Conservation (phyloP, 192 early-diverging fungal species). For the Umbelopsis ramanniana region DNA sequence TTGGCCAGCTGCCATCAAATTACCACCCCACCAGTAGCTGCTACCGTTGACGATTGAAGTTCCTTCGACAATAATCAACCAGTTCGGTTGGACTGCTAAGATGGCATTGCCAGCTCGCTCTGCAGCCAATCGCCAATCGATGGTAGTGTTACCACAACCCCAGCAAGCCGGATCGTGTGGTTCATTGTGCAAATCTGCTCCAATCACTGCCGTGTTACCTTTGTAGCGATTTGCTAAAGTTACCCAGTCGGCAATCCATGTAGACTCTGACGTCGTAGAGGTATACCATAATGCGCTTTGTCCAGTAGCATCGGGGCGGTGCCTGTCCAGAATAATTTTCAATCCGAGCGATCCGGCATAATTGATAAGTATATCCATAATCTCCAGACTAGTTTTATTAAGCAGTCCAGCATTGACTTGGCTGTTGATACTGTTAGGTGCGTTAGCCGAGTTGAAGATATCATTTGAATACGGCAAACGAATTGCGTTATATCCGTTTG, state of each 20-base stretch:
- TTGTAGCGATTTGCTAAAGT: constrained; percentile 37
- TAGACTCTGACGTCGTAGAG: constrained; percentile 25
- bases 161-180: constrained; percentile 36
- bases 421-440: constrained; percentile 25
- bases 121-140: constrained; percentile 32
- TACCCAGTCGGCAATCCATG: constrained; percentile 43
- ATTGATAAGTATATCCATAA: constrained; percentile 39
- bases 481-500: constrained; percentile 25
- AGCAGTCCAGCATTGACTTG: constrained; percentile 39
- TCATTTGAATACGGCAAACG: constrained; percentile 42
- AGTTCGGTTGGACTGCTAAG: constrained; percentile 29
- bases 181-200: constrained; percentile 39
- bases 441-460: constrained; percentile 12
- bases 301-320: constrained; percentile 27
- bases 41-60: constrained; percentile 28
- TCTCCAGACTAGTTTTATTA: constrained; percentile 26
- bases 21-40: constrained; percentile 37
- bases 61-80: constrained; percentile 43
- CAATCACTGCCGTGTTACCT: constrained; percentile 29
- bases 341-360: constrained; percentile 30
- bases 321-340: constrained; percentile 36
- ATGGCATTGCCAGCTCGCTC: constrained; percentile 36
- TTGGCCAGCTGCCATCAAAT: constrained; percentile 22
- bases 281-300: constrained; percentile 42
- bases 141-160: constrained; percentile 31